Conservation (phyloP, 495 filamentous ascomycete species). For the Aspergillus haitiensis region DNA sequence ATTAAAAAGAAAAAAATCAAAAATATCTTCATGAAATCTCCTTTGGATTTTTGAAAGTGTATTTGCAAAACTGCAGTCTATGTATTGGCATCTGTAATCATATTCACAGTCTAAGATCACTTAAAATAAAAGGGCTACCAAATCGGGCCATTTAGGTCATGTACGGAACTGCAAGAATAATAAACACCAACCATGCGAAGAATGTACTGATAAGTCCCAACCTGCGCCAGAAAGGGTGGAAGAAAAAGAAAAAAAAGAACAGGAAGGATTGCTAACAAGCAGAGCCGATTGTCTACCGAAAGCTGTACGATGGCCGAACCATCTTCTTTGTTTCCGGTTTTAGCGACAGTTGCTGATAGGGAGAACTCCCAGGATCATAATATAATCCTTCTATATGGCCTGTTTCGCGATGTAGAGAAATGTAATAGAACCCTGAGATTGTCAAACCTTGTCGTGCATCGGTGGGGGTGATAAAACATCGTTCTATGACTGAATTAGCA, state of each 20-base stretch:
- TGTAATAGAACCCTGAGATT: conserved; percentile 76
- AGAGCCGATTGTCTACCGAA: conserved; percentile 31
- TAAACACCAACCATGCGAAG: conserved; percentile 25
- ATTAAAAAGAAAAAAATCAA: too few relatives aligned
- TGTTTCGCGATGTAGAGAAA: conserved; percentile 59
- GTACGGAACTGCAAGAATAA: conserved; percentile 9
- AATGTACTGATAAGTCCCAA: conserved; percentile 8
- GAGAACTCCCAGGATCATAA: conserved; percentile 69
- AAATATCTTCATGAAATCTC: too few relatives aligned
- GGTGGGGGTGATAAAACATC: conserved; percentile 68
- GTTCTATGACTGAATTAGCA: conserved; percentile 44
- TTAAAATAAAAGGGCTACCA: background rate
- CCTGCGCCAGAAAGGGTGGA: background rate
- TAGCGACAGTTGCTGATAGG: conserved; percentile 67
- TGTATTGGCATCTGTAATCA: background rate
- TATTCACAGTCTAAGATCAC: background rate
- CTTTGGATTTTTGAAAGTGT: too few relatives aligned
- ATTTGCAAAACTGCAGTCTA: too few relatives aligned
- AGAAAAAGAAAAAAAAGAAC: conserved; percentile 7
- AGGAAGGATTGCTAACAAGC: background rate
- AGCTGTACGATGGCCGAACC: conserved; percentile 42
- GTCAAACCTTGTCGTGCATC: conserved; percentile 62
- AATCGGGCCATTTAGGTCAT: background rate
- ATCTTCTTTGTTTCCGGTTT: conserved; percentile 50
- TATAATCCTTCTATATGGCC: conserved; percentile 70